Percentiles rank a stretch among this genome's conserved stretches.
phyloP scores from a whole-genome alignment of 371 early-diverging fungal genomes.

The Rhizomucor pusillus region DNA sequence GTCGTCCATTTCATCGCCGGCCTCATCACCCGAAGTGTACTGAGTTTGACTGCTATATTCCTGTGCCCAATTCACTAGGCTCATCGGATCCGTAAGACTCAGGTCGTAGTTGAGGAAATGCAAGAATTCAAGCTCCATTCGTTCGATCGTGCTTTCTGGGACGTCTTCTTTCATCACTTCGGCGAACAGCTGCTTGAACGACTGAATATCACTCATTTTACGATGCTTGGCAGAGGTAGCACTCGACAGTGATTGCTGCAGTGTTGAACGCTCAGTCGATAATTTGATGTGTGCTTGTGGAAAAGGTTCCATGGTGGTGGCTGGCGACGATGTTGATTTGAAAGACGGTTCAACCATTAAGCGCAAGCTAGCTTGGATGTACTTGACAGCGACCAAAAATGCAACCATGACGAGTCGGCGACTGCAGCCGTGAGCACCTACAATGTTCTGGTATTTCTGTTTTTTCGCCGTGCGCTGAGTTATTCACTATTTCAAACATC shows the following conservation, averaged over 20 bases:
- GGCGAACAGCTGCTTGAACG: background rate
- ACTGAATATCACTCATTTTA: background rate
- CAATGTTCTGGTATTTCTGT: slow-evolving; percentile 48
- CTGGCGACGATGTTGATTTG: slow-evolving; percentile 12
- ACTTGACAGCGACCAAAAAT: slow-evolving; percentile 60
- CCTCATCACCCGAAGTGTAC: no score
- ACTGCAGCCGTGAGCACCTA: slow-evolving; percentile 54
- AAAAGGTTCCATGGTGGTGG: slow-evolving; percentile 5
- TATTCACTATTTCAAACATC: slow-evolving; percentile 5
- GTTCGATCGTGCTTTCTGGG: slow-evolving; percentile 1
- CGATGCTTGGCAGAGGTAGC: no score
- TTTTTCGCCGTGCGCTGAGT: background rate
- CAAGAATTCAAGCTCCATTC: slow-evolving; percentile 62
- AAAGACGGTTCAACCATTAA: slow-evolving; percentile 24
- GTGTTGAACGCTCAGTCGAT: slow-evolving; percentile 14
- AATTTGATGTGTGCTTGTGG: background rate
- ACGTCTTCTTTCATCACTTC: slow-evolving; percentile 16
- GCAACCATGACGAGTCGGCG: slow-evolving; percentile 55
- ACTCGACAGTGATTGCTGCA: slow-evolving; percentile 5
- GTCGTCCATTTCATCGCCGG: no score
- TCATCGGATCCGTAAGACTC: slow-evolving; percentile 27
- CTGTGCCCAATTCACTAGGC: slow-evolving; percentile 34
- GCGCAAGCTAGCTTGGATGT: slow-evolving; percentile 42
- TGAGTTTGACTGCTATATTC: background rate
- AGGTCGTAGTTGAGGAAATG: slow-evolving; percentile 52